Conservation (phyloP, 495 filamentous ascomycete genomes). For the Talaromyces trachyspermus region DNA sequence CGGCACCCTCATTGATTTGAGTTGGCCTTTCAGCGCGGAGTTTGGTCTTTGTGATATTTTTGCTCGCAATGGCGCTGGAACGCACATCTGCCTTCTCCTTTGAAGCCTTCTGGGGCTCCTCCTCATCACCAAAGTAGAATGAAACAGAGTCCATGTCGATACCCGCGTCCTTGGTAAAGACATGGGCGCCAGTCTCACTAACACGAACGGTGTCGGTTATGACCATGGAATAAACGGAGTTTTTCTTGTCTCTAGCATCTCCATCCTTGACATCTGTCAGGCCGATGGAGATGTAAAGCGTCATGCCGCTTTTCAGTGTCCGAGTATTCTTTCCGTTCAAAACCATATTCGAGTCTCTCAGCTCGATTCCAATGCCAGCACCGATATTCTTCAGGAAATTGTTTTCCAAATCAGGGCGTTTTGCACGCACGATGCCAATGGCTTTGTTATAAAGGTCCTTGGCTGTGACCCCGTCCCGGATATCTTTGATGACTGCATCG, state of each 20-base stretch:
- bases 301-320: constrained; percentile 91
- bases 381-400: constrained; percentile 89
- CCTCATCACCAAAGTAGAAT: constrained; percentile 95
- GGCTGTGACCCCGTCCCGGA: constrained; percentile 76
- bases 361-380: constrained; percentile 86
- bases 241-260: constrained; percentile 75
- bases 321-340: constrained; percentile 79
- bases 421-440: constrained; percentile 63
- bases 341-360: constrained; percentile 69
- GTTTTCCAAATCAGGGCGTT: constrained; percentile 89
- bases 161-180: constrained; percentile 90
- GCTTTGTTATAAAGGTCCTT: constrained; percentile 94
- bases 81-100: constrained; percentile 75
- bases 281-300: constrained; percentile 78
- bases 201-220: constrained; percentile 92
- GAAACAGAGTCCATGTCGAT: constrained; percentile 85
- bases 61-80: constrained; percentile 75
- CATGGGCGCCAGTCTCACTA: constrained; percentile 57
- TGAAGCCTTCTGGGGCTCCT: constrained; percentile 52
- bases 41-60: constrained; percentile 90
- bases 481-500: constrained; percentile 77
- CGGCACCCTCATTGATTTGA: constrained; percentile 82
- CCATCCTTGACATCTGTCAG: constrained; percentile 82
- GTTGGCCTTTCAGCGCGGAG: constrained; percentile 83
- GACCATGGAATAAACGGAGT: constrained; percentile 77